Conservation (phyloP, 768 basidiomycete genomes). For the Sutorius australiensis region DNA sequence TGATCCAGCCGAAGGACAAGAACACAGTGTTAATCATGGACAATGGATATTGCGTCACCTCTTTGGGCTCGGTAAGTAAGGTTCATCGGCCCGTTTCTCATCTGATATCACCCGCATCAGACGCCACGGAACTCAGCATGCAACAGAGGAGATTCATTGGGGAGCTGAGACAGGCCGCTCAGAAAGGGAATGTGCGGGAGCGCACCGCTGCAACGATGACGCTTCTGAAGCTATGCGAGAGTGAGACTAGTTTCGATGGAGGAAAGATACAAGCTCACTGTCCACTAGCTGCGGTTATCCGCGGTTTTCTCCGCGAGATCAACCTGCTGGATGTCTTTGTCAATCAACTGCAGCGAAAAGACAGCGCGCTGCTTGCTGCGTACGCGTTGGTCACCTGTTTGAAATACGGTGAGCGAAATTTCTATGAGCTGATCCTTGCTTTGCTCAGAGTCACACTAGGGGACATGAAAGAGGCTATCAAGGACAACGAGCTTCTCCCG, state of each 20-base stretch:
- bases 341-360: conserved; percentile 13
- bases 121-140: neutral
- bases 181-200: conserved; percentile 4
- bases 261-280: neutral
- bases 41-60: conserved; percentile 5
- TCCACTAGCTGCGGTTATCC: conserved; percentile 6
- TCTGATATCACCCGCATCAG: conserved; percentile 1
- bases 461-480: conserved; percentile 14
- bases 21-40: neutral
- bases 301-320: conserved; percentile 6
- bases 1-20: neutral
- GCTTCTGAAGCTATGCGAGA: conserved; percentile 18
- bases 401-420: conserved; percentile 11
- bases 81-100: neutral
- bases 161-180: conserved; percentile 4
- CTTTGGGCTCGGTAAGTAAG: conserved; percentile 18
- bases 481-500: conserved; percentile 6
- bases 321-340: conserved; percentile 11
- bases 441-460: conserved; percentile 1
- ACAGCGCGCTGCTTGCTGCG: conserved; percentile 18
- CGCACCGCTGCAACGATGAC: conserved; percentile 25
- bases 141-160: conserved; percentile 10
- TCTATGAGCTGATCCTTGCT: neutral
- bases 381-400: conserved; percentile 20
- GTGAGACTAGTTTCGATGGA: conserved; percentile 1